Conservation (phyloP, 78 protist genomes). For the Acrasis kona region DNA sequence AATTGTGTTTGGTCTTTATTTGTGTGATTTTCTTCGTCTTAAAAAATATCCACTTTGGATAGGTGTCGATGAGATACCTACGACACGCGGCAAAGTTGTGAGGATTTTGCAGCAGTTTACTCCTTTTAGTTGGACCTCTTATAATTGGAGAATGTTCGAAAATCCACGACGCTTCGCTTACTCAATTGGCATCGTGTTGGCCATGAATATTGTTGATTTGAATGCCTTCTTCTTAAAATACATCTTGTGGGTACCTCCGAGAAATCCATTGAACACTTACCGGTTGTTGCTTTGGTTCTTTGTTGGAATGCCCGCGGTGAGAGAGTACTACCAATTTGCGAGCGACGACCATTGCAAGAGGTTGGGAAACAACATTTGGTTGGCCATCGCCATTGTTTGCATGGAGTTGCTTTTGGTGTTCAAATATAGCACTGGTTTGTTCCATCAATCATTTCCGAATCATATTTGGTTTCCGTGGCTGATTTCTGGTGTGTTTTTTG, state of each 20-base stretch:
- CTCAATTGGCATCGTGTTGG: conserved; percentile 10
- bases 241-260: conserved; percentile 57
- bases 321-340: conserved; percentile 56
- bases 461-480: not conserved
- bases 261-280: conserved; percentile 31
- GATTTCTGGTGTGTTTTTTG: not conserved
- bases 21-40: conserved; percentile 28
- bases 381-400: conserved; percentile 26
- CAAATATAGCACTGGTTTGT: conserved; percentile 45
- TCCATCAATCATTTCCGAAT: not conserved
- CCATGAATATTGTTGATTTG: conserved; percentile 30
- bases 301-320: conserved; percentile 48
- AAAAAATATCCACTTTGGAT: conserved; percentile 35
- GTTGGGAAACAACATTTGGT: conserved; percentile 62
- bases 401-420: conserved; percentile 35
- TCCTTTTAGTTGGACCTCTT: conserved; percentile 29
- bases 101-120: conserved; percentile 46
- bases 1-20: conserved; percentile 38
- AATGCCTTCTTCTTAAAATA: conserved; percentile 62
- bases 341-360: conserved; percentile 39
- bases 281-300: conserved; percentile 50
- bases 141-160: conserved; percentile 47
- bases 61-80: not conserved
- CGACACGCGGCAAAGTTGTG: conserved; percentile 4
- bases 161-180: conserved; percentile 32